Evolutionary conservation across 345 rosid species (phyloP).

Genomic region (Crucihimalaya himalaica): DNA sequence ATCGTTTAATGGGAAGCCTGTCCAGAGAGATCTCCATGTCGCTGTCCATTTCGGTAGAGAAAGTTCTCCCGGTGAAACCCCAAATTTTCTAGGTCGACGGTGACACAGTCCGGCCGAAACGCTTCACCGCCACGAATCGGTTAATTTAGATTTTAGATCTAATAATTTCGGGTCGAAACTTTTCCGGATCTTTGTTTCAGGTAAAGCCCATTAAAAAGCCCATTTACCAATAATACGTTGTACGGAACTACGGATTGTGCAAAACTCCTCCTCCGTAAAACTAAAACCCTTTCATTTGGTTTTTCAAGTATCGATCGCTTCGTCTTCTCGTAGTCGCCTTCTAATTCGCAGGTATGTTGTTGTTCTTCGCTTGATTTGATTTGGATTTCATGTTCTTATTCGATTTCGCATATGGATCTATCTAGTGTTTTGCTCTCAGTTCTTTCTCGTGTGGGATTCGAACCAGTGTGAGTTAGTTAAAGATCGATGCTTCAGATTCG

Average conservation of each 20-base stretch:
- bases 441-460: background rate
- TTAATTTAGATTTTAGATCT: conserved; percentile 11
- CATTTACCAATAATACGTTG: background rate
- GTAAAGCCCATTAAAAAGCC: conserved; percentile 33
- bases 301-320: background rate
- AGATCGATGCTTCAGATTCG: conserved; percentile 18
- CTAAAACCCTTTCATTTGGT: conserved; percentile 33
- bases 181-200: conserved; percentile 14
- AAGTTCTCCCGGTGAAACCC: background rate
- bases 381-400: background rate
- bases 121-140: conserved; percentile 7
- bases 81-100: conserved; percentile 25
- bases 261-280: background rate
- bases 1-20: conserved; percentile 79
- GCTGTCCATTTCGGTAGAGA: conserved; percentile 48
- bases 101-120: background rate
- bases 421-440: background rate
- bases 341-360: conserved; percentile 26
- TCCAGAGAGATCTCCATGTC: conserved; percentile 72
- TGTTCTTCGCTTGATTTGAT: background rate
- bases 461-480: background rate
- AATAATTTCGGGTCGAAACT: conserved; percentile 8
- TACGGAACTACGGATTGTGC: background rate
- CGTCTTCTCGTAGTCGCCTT: conserved; percentile 38
- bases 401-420: conserved; percentile 22